A percentile compares a stretch with the other conserved stretches of the same genome.
These are phyloP conservation scores for Phoma sp. DNA, from an alignment of 2,329 filamentous ascomycete species.

Conservation along the genomic window DNA sequence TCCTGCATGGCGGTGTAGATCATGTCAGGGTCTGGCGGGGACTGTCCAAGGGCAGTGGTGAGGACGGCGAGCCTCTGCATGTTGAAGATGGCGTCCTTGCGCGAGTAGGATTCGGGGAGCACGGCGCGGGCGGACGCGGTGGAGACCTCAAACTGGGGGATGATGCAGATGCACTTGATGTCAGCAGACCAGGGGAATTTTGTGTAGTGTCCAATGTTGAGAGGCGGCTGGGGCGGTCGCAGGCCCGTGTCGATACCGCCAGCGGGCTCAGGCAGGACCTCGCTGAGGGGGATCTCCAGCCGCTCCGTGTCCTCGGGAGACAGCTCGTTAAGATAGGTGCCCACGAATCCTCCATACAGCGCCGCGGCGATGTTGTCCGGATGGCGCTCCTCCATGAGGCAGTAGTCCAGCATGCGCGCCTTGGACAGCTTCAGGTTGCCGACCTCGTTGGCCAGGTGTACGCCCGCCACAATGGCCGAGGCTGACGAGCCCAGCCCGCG, in stretches of 20 bases:
- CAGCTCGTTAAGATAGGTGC: constrained; percentile 93
- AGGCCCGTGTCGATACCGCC: constrained; percentile 90
- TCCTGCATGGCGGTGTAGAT: constrained; percentile 99
- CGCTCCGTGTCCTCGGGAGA: constrained; percentile 86
- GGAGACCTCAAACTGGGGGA: constrained; percentile 94
- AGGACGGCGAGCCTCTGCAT: constrained; percentile 91
- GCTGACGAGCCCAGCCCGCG: constrained; percentile 94
- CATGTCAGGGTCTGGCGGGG: constrained; percentile 87
- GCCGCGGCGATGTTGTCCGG: constrained; percentile 77
- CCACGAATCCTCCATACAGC: constrained; percentile 94
- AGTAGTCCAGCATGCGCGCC: constrained; percentile 90
- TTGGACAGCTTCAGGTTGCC: constrained; percentile 78
- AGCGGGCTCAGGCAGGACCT: constrained; percentile 88
- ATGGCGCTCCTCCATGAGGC: constrained; percentile 83
- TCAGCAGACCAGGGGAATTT: constrained; percentile 92
- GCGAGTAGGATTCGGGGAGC: constrained; percentile 78
- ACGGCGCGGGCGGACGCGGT: constrained; percentile 90
- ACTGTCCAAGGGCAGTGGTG: constrained; percentile 85
- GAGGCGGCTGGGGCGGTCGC: constrained; percentile 84
- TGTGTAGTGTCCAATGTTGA: constrained; percentile 94
- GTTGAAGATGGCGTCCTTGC: constrained; percentile 92
- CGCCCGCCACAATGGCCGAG: constrained; percentile 92
- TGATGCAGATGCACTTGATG: constrained; percentile 96
- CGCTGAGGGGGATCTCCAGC: constrained; percentile 90
- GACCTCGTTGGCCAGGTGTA: constrained; percentile 89